Conservation (phyloP, 108 stramenopile species). For the Seminavis robusta region DNA sequence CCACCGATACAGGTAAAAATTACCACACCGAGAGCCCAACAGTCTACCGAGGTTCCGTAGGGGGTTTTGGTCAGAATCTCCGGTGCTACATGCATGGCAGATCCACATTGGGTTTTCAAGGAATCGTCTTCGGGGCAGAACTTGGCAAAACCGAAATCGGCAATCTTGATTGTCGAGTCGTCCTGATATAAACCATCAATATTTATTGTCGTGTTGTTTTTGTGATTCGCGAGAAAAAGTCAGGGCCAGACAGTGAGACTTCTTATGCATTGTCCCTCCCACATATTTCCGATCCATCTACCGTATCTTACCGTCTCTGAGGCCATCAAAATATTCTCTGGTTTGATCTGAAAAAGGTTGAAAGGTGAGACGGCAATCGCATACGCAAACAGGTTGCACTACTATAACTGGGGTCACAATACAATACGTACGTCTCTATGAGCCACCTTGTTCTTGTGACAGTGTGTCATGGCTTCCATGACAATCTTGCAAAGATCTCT, state of each 20-base stretch:
- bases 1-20: conserved; percentile 92
- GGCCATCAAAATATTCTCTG: conserved; percentile 79
- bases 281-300: no score
- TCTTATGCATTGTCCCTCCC: no score
- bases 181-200: conserved; percentile 72
- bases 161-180: conserved; percentile 91
- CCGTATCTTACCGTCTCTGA: no score
- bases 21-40: conserved; percentile 96
- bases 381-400: no score
- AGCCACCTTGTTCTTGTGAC: conserved; percentile 73
- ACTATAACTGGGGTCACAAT: no score
- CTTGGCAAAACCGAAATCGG: conserved; percentile 97
- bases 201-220: conserved; percentile 84
- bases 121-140: conserved; percentile 57
- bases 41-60: conserved; percentile 78
- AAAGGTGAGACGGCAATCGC: no score
- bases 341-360: no score
- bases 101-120: conserved; percentile 76
- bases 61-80: conserved; percentile 67
- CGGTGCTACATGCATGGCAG: conserved; percentile 86
- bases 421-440: conserved; percentile 70
- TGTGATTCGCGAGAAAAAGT: conserved; percentile 83
- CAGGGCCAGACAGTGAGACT: no score
- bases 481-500: conserved; percentile 53
- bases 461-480: conserved; percentile 72